Base-by-base conservation (phyloP, 805 yeast species). In the Debaryomyces tyrocola region DNA sequence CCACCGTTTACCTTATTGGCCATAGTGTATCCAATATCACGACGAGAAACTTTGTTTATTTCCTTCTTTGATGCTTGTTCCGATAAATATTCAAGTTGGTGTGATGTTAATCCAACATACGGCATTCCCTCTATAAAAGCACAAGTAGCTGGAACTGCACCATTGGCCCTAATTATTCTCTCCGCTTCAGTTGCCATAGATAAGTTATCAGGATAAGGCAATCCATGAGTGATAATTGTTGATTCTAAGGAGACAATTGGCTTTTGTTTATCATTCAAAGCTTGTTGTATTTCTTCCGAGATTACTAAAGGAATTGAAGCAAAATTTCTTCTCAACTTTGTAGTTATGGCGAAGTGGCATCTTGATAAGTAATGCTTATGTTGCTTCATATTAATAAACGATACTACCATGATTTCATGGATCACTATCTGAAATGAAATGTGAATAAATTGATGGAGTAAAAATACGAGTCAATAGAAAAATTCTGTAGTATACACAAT, bases 181-280 rank as follows among this genome's bases (percentile, higher is more conserved):
- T 90, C 96, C 0, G 87, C 95, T 1, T 70, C 63, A 27, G 56
- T 56, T 0, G 96, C 96, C 90, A 90, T 84, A 20, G 74, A 73
- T 9, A 87, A 57, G 57, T 90, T 90, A 18, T 77, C 76, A 0
- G 96, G 96, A 58, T 67, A 86, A 3, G 96, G 96, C 34, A 90
- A 73, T 0, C 97, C 97, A 67, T 90, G 97, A 6, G 96, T 85
- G 53, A 90, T 80, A 57, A 90, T 90, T 6, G 97, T 90, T 18
- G 90, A 83, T 60, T 90, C 97, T 12, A 90, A 69, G 0, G 96
- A 84, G 3, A 90, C 94, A 5, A 90, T 80, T 0, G 97, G 96
- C 33, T 51, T 64, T 15, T 18, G 12, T 15, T 75, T 74, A 2
- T 75, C 75, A 10, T 54, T 53, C 14, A 89, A 56, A 0, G 96